Evolutionary conservation across 805 yeast genomes (phyloP).

Genomic region (Yueomyces sinensis): DNA sequence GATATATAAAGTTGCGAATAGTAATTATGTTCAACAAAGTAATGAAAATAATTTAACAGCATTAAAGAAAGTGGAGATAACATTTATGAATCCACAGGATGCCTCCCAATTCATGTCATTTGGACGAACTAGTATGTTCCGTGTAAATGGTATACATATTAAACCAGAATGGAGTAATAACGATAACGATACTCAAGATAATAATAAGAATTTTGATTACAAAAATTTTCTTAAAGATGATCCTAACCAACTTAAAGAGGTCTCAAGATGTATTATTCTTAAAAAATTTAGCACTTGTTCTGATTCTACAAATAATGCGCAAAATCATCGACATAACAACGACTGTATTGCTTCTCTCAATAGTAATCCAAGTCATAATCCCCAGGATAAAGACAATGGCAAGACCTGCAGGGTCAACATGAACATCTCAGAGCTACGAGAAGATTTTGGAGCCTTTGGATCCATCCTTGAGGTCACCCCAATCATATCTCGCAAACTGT

Average conservation of each 20-base stretch:
- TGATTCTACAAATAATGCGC: not conserved
- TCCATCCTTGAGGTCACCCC: slow-evolving; percentile 49
- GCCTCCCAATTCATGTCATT: slow-evolving; percentile 43
- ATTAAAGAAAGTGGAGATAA: slow-evolving; percentile 28
- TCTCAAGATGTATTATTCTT: slow-evolving; percentile 3
- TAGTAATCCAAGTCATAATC: too few species aligned
- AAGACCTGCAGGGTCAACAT: too few species aligned
- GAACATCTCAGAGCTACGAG: too few species aligned
- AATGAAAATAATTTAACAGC: slow-evolving; percentile 11
- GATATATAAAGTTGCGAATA: slow-evolving; percentile 1
- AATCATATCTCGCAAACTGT: slow-evolving; percentile 49
- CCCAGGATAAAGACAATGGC: too few species aligned
- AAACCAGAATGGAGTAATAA: slow-evolving; percentile 32
- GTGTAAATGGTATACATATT: slow-evolving; percentile 44
- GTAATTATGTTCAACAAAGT: slow-evolving; percentile 11
- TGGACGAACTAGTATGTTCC: slow-evolving; percentile 38
- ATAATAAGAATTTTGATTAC: not conserved
- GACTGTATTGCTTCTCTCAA: too few species aligned
- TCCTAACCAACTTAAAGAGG: not conserved
- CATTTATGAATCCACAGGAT: slow-evolving; percentile 38
- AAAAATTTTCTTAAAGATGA: not conserved
- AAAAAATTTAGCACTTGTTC: not conserved
- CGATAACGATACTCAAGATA: not conserved
- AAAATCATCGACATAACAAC: too few species aligned
- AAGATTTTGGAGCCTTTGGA: slow-evolving; percentile 47